A percentile compares a stretch with the other conserved stretches of the same genome.
These are phyloP conservation scores for Leucoagaricus sp. DNA, from an alignment of 1,284 basidiomycete genomes.

Conservation along the genomic window DNA sequence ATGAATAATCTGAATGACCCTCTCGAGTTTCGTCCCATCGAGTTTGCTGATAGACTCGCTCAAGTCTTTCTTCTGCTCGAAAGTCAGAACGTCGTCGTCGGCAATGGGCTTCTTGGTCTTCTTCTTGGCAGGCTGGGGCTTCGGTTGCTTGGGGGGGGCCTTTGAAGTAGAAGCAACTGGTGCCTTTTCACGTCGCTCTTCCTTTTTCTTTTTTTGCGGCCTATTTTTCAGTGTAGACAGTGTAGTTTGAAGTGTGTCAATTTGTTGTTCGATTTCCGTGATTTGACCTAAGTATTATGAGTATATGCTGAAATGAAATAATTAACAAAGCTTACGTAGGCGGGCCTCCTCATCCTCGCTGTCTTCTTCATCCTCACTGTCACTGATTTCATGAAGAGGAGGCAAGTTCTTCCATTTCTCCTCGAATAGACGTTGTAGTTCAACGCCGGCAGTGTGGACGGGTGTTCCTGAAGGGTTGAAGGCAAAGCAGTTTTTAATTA, in stretches of 20 bases:
- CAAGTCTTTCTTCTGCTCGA: conserved; percentile 95
- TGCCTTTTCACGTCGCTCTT: conserved; percentile 45
- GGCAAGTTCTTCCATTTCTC: conserved; percentile 89
- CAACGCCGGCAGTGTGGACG: conserved; percentile 82
- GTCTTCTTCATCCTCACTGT: conserved; percentile 40
- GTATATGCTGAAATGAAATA: conserved; percentile 13
- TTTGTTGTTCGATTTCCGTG: conserved; percentile 71
- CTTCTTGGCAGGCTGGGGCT: conserved; percentile 40
- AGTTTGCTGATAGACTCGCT: conserved; percentile 88
- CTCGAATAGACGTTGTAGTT: conserved; percentile 85
- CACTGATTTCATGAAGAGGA: conserved; percentile 53
- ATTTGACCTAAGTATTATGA: conserved; percentile 55
- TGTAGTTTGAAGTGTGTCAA: conserved; percentile 68
- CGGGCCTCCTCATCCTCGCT: conserved; percentile 43
- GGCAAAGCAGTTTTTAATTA: conserved; percentile 90
- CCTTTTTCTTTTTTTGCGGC: conserved; percentile 59
- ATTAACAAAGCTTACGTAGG: conserved; percentile 47
- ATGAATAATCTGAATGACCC: conserved; percentile 91
- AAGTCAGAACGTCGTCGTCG: conserved; percentile 78
- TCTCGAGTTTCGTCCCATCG: conserved; percentile 77
- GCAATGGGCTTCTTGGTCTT: conserved; percentile 54
- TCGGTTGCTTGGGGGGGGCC: conserved; percentile 42
- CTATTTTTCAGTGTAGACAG: conserved; percentile 61
- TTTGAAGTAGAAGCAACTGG: conserved; percentile 68
- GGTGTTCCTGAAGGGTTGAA: conserved; percentile 92